A percentile compares a stretch with the other conserved stretches of the same genome.
These are phyloP conservation scores for Alternaria arborescens DNA, from an alignment of 2,329 filamentous ascomycete species.

Conservation along the genomic window DNA sequence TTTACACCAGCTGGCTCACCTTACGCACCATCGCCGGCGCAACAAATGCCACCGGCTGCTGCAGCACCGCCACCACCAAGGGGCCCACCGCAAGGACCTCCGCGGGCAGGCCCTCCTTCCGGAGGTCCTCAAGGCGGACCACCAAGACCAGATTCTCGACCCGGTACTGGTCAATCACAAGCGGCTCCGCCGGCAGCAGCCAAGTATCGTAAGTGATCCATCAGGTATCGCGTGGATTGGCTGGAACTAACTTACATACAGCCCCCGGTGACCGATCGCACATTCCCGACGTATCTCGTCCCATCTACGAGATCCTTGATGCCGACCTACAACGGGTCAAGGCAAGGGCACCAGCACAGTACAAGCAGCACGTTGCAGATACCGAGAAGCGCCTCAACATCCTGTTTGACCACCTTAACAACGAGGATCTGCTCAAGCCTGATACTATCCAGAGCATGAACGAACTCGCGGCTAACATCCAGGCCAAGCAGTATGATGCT, in stretches of 20 bases:
- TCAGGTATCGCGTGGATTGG: constrained; percentile 13
- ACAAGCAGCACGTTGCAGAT: constrained; percentile 88
- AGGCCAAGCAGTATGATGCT: constrained; percentile 55
- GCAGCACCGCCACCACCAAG: constrained; percentile 57
- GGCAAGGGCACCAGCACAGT: constrained; percentile 82
- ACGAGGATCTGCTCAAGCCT: constrained; percentile 85
- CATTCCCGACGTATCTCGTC: constrained; percentile 79
- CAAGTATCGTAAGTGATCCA: constrained; percentile 72
- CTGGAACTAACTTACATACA: constrained; percentile 34
- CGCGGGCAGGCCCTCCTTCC: constrained; percentile 54
- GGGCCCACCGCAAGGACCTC: constrained; percentile 50
- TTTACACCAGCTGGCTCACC: constrained; percentile 37
- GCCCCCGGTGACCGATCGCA: constrained; percentile 85
- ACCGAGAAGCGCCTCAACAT: constrained; percentile 92
- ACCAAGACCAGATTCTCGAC: constrained; percentile 52
- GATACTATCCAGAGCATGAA: constrained; percentile 75
- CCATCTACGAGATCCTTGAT: constrained; percentile 81
- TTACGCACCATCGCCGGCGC: constrained; percentile 37
- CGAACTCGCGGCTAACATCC: constrained; percentile 59
- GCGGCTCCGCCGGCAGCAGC: constrained; percentile 60
- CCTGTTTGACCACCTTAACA: constrained; percentile 97
- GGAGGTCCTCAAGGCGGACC: constrained; percentile 44
- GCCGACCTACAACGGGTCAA: constrained; percentile 91
- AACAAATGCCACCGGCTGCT: constrained; percentile 51
- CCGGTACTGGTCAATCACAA: constrained; percentile 61